Evolutionary conservation across 371 early-diverging fungal species (phyloP).

Genomic region (Capillidium rhysosporum): DNA sequence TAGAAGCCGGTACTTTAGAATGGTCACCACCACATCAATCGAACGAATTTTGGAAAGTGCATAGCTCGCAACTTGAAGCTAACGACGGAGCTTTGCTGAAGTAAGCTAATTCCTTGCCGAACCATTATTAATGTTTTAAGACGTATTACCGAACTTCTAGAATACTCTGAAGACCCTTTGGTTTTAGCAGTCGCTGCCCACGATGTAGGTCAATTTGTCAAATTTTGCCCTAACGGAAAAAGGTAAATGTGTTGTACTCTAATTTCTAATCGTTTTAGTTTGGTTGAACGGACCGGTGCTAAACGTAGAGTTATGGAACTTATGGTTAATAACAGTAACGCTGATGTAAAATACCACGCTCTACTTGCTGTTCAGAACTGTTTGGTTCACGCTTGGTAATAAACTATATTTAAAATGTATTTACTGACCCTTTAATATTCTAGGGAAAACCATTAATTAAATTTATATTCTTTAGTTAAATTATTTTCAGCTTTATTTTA

Average conservation of each 20-base stretch:
- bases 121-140: conserved; percentile 14
- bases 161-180: conserved; percentile 29
- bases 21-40: conserved; percentile 87
- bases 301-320: conserved; percentile 88
- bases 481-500: too few species aligned
- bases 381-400: conserved; percentile 41
- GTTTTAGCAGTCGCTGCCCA: conserved; percentile 74
- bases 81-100: conserved; percentile 46
- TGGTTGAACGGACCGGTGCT: conserved; percentile 72
- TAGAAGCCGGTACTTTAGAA: conserved; percentile 65
- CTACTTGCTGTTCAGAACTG: conserved; percentile 77
- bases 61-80: conserved; percentile 57
- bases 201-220: conserved; percentile 86
- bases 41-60: conserved; percentile 84
- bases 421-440: too few species aligned
- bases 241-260: conserved; percentile 21
- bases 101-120: conserved; percentile 15
- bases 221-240: conserved; percentile 64
- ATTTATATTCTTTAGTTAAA: too few species aligned
- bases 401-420: not conserved
- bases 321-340: conserved; percentile 57
- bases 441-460: too few species aligned
- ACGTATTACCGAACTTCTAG: conserved; percentile 39
- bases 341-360: conserved; percentile 80
- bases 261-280: conserved; percentile 16